Conservation (phyloP, 129 eudicot genomes). For the Ambrosia artemisiifolia region DNA sequence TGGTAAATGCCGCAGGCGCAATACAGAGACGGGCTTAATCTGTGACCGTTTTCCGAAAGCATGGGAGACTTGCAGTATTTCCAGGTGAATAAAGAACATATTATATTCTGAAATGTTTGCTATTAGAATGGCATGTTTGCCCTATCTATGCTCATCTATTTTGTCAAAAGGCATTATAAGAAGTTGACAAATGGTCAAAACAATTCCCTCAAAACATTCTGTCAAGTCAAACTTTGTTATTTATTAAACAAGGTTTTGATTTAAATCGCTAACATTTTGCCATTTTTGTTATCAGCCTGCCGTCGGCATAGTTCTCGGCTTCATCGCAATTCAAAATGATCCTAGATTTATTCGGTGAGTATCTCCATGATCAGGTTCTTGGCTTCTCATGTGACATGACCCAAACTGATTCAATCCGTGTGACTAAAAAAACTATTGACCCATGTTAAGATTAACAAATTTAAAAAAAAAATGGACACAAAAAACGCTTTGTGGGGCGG, state of each 20-base stretch:
- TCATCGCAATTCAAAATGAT: constrained; percentile 83
- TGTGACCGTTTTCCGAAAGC: constrained; percentile 58
- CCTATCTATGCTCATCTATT: neutral
- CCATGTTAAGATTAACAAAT: too few relatives aligned
- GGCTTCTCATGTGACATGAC: too few relatives aligned
- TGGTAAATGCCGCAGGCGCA: too few relatives aligned
- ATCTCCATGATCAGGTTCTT: neutral
- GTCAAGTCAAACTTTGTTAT: neutral
- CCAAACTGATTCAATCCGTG: too few relatives aligned
- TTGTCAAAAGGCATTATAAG: constrained; percentile 2
- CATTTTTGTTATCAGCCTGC: constrained; percentile 57
- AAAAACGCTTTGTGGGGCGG: too few relatives aligned
- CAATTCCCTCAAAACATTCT: neutral
- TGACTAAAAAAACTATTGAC: too few relatives aligned
- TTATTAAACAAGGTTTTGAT: neutral
- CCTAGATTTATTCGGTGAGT: constrained; percentile 83
- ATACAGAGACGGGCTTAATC: too few relatives aligned
- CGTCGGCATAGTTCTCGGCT: constrained; percentile 74
- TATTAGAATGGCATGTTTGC: neutral
- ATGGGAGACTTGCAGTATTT: constrained; percentile 87
- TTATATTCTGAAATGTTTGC: neutral
- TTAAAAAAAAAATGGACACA: too few relatives aligned
- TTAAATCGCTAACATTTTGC: constrained; percentile 2
- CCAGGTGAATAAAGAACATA: constrained; percentile 48
- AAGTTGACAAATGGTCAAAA: neutral